Conservation (phyloP, 176 grass and related monocot genomes). For the Bonia amplexicaulis region DNA sequence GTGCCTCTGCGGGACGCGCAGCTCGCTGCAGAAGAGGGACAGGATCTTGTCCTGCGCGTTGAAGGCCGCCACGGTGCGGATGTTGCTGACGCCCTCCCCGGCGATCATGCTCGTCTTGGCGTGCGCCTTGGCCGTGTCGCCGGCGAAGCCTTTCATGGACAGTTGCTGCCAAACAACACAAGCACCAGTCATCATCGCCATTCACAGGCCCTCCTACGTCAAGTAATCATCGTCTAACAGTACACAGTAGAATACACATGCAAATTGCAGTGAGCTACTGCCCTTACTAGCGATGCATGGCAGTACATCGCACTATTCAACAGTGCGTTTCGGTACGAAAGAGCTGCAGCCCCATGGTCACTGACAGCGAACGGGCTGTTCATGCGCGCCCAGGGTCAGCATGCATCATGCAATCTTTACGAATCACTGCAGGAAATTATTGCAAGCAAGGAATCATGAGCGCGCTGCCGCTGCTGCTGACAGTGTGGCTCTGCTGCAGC, state of each 20-base stretch:
- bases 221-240: neutral
- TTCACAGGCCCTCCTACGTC: neutral
- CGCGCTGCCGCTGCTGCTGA: neutral
- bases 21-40: constrained; percentile 68
- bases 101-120: constrained; percentile 93
- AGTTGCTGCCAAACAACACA: constrained; percentile 53
- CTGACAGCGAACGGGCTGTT: neutral
- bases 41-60: constrained; percentile 91
- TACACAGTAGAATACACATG: constrained; percentile 3
- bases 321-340: neutral
- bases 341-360: neutral
- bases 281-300: neutral
- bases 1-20: constrained; percentile 63
- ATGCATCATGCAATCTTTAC: constrained; percentile 23
- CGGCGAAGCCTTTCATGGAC: constrained; percentile 70
- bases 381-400: neutral
- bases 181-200: neutral
- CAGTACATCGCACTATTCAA: neutral
- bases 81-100: constrained; percentile 85
- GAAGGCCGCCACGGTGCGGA: constrained; percentile 83
- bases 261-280: neutral
- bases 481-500: constrained; percentile 5
- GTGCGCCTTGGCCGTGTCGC: constrained; percentile 83
- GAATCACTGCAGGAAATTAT: constrained; percentile 24
- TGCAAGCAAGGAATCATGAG: constrained; percentile 8